Base-by-base conservation (phyloP, 108 stramenopile genomes). In the Epithemia pelagica region DNA sequence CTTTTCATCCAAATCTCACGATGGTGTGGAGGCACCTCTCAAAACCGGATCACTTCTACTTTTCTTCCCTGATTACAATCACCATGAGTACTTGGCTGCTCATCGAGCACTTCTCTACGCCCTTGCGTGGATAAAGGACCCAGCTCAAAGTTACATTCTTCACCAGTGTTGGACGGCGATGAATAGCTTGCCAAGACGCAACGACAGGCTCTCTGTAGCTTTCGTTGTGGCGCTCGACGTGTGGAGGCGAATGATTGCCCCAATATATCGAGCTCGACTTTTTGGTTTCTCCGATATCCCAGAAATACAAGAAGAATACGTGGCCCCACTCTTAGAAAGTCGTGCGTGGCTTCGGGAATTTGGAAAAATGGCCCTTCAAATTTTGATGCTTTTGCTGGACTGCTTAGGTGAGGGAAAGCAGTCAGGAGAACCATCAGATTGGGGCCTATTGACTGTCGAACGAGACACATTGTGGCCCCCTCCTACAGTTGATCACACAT, bases 231-330 rank as follows among this genome's bases (percentile, higher is more conserved):
- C 76, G 23, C 60, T 89, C 26, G 86, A 88, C 65, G 61, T 92
- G n/a, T 92, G 88, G 80, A 82, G 88, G 66, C 70, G 64, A 53
- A 65, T 62, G 1, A 73, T 89, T 53, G 71, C 86, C 31, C 84
- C 88, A 22, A 70, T 89, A 20, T 86, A 72, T 30, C 80, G 87
- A 58, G 86, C 81, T 0, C 66, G 85, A 15, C 67, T 92, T 54
- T 87, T 92, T 71, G 91, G 91, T 8, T 86, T 86, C 59, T 71
- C 74, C 32, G 86, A 88, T 59, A 82, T 79, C n/a, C 84, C 79
- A 46, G 91, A 89, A 55, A 59, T 83, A 18, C 67, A 70, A 18
- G 64, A 77, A 51, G 83, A 78, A 23, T 73, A 63, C 19, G 61
- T 89, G 37, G 67, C 69, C 22, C 77, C 86, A 27, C 73, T 92